A percentile compares a stretch with the other conserved stretches of the same genome.
Evolutionary conservation across 2,329 filamentous ascomycete species (phyloP).

Genomic region (Aspergillus pseudotamarii): DNA sequence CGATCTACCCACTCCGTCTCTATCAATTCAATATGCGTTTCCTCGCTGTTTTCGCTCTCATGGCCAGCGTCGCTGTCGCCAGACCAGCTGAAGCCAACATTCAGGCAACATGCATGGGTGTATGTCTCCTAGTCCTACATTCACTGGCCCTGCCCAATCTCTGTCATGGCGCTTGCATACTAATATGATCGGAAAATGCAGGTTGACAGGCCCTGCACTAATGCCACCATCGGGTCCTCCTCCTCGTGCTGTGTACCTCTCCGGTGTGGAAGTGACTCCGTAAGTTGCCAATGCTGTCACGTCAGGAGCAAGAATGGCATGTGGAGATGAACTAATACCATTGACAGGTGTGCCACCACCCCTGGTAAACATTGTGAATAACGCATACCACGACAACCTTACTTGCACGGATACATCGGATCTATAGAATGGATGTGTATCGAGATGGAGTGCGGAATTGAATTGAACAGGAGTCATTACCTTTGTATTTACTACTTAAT

Average conservation of each 20-base stretch:
- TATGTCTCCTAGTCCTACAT: slow-evolving; percentile 2
- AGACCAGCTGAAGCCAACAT: slow-evolving; percentile 9
- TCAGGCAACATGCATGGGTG: slow-evolving; percentile 10
- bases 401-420: not conserved
- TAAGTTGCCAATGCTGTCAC: not conserved
- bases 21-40: slow-evolving; percentile 15
- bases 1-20: not conserved
- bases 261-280: not conserved
- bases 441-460: not conserved
- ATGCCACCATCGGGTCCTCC: not conserved
- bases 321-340: not conserved
- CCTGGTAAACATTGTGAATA: not conserved
- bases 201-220: not conserved
- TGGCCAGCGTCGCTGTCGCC: slow-evolving; percentile 10
- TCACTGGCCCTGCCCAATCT: not conserved
- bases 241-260: not conserved
- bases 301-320: not conserved
- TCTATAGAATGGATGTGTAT: not conserved
- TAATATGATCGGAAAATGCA: not conserved
- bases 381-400: not conserved
- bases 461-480: not conserved
- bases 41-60: slow-evolving; percentile 12
- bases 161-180: not conserved
- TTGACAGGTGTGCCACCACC: not conserved
- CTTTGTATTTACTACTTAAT: not conserved